These are phyloP conservation scores for Penicillium sp. DNA, from an alignment of 2,329 filamentous ascomycete species.

Conservation along the genomic window DNA sequence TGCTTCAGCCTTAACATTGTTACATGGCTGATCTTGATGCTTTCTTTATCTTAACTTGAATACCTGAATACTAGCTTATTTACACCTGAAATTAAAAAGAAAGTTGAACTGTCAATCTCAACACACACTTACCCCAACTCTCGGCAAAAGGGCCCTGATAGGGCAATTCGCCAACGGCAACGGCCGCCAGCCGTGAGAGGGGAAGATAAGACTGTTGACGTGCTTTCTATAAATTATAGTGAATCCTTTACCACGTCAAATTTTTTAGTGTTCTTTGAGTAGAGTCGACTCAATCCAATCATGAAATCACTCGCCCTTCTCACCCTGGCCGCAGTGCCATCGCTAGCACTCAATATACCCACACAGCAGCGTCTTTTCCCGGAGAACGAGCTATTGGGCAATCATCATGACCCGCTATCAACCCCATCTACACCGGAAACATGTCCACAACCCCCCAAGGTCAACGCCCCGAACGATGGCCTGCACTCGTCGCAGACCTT, in stretches of 20 bases:
- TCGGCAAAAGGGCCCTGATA: conserved; percentile 15
- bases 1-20: too few relatives aligned
- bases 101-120: neutral
- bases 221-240: neutral
- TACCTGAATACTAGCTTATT: too few relatives aligned
- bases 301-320: conserved; percentile 20
- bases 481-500: conserved; percentile 29
- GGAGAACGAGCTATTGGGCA: neutral
- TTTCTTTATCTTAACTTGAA: too few relatives aligned
- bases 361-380: conserved; percentile 24
- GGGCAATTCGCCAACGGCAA: conserved; percentile 16
- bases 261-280: neutral
- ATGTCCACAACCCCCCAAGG: conserved; percentile 32
- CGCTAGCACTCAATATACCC: conserved; percentile 26
- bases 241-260: neutral
- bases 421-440: conserved; percentile 14
- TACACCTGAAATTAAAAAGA: neutral
- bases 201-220: conserved; percentile 20
- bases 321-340: conserved; percentile 17
- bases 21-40: too few relatives aligned
- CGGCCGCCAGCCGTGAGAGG: conserved; percentile 17
- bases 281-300: neutral
- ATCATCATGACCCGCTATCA: neutral
- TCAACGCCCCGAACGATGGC: conserved; percentile 27
- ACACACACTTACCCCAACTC: conserved; percentile 12